These are phyloP conservation scores for Aspergillus thermomutatus DNA, from an alignment of 2,329 filamentous ascomycete genomes.

Conservation along the genomic window DNA sequence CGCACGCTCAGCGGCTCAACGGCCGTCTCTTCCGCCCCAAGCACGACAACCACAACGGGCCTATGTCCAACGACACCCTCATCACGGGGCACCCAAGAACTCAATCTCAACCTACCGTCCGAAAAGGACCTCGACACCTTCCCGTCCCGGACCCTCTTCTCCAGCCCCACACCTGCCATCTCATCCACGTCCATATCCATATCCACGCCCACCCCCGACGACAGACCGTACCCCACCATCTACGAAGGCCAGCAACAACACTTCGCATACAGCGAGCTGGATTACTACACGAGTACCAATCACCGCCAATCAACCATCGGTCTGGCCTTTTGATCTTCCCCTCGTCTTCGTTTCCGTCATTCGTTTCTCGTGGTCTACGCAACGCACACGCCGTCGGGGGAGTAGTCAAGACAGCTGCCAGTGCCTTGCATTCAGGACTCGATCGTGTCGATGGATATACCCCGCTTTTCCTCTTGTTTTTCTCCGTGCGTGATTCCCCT, in stretches of 20 bases:
- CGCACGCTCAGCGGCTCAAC: conserved; percentile 38
- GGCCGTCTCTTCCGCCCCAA: conserved; percentile 20
- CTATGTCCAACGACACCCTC: conserved; percentile 4
- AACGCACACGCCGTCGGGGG: background rate
- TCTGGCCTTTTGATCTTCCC: conserved; percentile 26
- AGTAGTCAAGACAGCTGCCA: background rate
- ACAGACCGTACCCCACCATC: conserved; percentile 21
- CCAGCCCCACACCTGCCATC: background rate
- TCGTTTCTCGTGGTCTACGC: background rate
- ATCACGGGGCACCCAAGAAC: background rate
- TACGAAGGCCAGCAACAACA: conserved; percentile 23
- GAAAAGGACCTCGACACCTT: background rate
- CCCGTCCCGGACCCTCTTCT: background rate
- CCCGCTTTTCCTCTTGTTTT: background rate
- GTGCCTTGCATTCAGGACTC: background rate
- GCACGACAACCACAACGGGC: background rate
- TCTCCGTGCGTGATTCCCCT: background rate
- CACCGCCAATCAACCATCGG: conserved; percentile 28
- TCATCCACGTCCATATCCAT: background rate
- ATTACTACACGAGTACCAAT: conserved; percentile 8
- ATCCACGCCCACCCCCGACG: too few relatives aligned
- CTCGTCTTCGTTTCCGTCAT: background rate
- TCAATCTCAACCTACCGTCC: background rate
- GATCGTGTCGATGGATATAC: background rate
- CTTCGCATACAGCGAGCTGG: conserved; percentile 7